phyloP scores from a whole-genome alignment of 768 basidiomycete genomes.

The Suillus luteus region DNA sequence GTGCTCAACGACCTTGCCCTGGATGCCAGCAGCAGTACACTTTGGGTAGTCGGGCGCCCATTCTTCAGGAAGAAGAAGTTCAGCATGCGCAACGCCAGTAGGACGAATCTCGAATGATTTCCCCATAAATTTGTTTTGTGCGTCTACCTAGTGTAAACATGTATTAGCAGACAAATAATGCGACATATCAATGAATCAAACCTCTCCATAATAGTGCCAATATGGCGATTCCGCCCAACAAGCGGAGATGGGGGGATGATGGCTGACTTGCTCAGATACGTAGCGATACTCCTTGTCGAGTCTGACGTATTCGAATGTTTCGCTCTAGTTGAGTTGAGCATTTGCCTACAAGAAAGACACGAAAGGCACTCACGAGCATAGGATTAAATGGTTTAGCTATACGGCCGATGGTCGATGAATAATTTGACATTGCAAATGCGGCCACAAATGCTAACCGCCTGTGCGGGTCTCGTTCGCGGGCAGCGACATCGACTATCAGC shows the following conservation, averaged over 20 bases:
- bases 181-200: constrained; percentile 24
- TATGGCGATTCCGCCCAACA: constrained; percentile 90
- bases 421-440: constrained; percentile 98
- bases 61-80: constrained; percentile 73
- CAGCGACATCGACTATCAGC: constrained; percentile 78
- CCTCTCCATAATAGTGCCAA: constrained; percentile 93
- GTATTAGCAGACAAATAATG: constrained; percentile 9
- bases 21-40: constrained; percentile 41
- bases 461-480: constrained; percentile 71
- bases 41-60: constrained; percentile 65
- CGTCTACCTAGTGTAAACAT: constrained; percentile 67
- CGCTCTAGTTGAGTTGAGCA: constrained; percentile 50
- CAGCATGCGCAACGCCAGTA: constrained; percentile 90
- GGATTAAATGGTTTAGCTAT: constrained; percentile 99
- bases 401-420: constrained; percentile 92
- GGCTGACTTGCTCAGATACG: constrained; percentile 94
- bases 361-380: constrained; percentile 65
- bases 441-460: constrained; percentile 89
- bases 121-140: constrained; percentile 95
- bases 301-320: constrained; percentile 93
- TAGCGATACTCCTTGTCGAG: constrained; percentile 90
- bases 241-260: constrained; percentile 95
- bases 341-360: background rate
- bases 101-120: constrained; percentile 96
- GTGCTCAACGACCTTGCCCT: constrained; percentile 77